Conservation (phyloP, 1,139 yeast species). For the Pichia sp. region DNA sequence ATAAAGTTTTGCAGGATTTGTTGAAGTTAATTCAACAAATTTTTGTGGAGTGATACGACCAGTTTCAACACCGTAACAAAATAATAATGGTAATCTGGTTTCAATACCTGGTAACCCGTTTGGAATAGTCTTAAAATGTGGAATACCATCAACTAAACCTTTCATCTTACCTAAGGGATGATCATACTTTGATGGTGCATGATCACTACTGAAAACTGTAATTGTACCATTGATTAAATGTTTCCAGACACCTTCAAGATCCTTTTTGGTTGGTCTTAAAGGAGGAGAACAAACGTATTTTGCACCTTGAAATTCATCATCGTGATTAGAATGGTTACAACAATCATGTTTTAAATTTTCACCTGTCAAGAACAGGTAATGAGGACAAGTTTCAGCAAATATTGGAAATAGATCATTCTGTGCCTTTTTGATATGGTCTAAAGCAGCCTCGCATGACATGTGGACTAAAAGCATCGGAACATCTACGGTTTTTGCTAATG, state of each 20-base stretch:
- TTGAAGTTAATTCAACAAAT: conserved; percentile 28
- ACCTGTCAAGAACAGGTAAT: conserved; percentile 35
- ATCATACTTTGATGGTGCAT: conserved; percentile 40
- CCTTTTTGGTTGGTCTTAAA: conserved; percentile 33
- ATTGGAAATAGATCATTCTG: conserved; percentile 31
- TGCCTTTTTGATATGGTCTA: conserved; percentile 36
- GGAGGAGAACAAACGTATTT: conserved; percentile 47
- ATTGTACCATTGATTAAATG: conserved; percentile 41
- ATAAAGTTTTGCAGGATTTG: conserved; percentile 53
- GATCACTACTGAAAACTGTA: conserved; percentile 42
- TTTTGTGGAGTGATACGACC: conserved; percentile 36
- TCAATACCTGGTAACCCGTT: conserved; percentile 43
- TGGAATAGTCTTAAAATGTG: conserved; percentile 35
- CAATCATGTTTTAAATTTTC: conserved; percentile 27
- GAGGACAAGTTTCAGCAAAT: conserved; percentile 45
- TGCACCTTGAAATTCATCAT: conserved; percentile 35
- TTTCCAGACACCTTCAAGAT: conserved; percentile 40
- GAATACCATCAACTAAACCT: conserved; percentile 31
- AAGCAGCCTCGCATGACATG: conserved; percentile 40
- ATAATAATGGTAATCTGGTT: conserved; percentile 38
- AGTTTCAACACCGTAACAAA: conserved; percentile 38
- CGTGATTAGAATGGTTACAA: conserved; percentile 22
- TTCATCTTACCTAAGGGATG: conserved; percentile 34
- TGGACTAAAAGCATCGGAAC: conserved; percentile 42
- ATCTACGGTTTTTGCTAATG: conserved; percentile 26